phyloP scores from a whole-genome alignment of 192 early-diverging fungal species.

The Gaertneriomyces sp. region DNA sequence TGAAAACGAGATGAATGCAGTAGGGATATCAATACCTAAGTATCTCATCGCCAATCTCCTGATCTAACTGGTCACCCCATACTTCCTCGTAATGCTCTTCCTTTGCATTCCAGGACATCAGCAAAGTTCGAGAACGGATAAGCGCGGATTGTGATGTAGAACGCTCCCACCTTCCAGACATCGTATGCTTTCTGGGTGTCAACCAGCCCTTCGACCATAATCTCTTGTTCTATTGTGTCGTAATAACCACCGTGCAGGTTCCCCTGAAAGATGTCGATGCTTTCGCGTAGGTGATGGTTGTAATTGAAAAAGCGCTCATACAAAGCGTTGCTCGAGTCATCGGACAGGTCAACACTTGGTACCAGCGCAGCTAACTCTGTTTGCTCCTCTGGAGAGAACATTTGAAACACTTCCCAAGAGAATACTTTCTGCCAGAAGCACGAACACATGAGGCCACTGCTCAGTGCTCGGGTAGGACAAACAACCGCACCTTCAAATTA shows the following conservation, averaged over 20 bases:
- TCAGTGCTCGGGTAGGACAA: neutral
- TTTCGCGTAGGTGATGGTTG: slow-evolving; percentile 11
- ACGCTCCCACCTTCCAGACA: slow-evolving; percentile 15
- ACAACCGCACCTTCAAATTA: neutral
- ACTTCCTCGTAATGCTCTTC: slow-evolving; percentile 18
- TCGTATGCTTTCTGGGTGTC: slow-evolving; percentile 10
- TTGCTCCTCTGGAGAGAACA: slow-evolving; percentile 8
- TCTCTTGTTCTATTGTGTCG: neutral
- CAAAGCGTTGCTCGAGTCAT: neutral
- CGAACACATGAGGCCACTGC: neutral
- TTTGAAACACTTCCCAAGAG: slow-evolving; percentile 7
- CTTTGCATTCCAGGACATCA: neutral
- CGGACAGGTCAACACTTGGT: neutral
- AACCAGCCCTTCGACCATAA: slow-evolving; percentile 9
- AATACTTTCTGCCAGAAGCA: slow-evolving; percentile 1
- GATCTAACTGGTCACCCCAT: slow-evolving; percentile 22
- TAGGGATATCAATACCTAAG: neutral
- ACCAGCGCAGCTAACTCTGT: neutral
- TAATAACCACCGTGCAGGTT: slow-evolving; percentile 8
- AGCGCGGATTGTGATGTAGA: no score
- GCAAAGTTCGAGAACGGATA: neutral
- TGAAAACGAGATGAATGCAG: neutral
- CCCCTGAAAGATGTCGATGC: slow-evolving; percentile 14
- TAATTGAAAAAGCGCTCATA: slow-evolving; percentile 11
- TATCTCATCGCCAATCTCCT: slow-evolving; percentile 5